These are phyloP conservation scores for Smallanthus sonchifolius DNA, from an alignment of 129 eudicot genomes.

Conservation along the genomic window DNA sequence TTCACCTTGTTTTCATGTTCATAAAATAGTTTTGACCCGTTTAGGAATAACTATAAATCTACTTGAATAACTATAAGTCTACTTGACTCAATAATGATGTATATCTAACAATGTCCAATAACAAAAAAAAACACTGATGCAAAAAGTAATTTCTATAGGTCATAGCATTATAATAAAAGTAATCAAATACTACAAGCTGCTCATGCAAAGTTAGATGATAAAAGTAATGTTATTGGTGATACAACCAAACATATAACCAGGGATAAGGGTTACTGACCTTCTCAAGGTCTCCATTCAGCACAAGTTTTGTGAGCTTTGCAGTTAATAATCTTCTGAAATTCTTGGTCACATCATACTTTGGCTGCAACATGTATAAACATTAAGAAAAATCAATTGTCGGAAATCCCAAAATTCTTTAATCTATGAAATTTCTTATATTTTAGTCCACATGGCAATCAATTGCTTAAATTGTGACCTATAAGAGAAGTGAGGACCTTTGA, in stretches of 20 bases:
- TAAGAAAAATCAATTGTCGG: neutral
- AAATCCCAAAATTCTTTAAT: neutral
- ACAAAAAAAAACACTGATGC: neutral
- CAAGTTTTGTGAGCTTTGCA: constrained; percentile 34
- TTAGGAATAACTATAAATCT: too few relatives aligned
- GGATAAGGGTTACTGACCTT: constrained; percentile 30
- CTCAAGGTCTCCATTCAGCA: constrained; percentile 35
- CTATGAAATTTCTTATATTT: neutral
- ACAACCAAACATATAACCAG: neutral
- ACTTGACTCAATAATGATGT: too few relatives aligned
- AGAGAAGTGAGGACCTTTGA: neutral
- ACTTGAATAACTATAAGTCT: too few relatives aligned
- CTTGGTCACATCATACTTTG: constrained; percentile 30
- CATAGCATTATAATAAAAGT: neutral
- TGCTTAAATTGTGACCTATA: neutral
- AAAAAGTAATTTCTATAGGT: neutral
- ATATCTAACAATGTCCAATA: neutral
- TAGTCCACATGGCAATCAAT: neutral
- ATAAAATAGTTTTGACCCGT: too few relatives aligned
- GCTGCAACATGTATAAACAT: constrained; percentile 30
- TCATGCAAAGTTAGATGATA: neutral
- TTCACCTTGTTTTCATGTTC: too few relatives aligned
- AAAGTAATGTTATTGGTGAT: neutral
- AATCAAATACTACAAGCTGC: constrained; percentile 7
- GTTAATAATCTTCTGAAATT: constrained; percentile 28